Evolutionary conservation across 805 yeast species (phyloP).

Genomic region (Saccharomyces jurei): DNA sequence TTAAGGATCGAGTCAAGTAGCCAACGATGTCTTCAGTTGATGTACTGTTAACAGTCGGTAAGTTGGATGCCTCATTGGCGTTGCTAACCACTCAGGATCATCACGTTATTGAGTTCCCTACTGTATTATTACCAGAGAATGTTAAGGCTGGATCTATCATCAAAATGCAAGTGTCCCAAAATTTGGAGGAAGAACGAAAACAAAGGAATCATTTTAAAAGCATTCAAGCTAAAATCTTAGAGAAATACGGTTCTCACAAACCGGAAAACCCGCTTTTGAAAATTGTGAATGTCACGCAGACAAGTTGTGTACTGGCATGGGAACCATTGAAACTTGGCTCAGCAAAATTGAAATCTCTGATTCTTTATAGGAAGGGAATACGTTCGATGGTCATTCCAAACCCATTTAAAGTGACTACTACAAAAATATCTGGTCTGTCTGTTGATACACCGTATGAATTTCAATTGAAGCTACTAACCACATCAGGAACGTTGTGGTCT

Average conservation of each 20-base stretch:
- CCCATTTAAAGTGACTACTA: constrained; percentile 67
- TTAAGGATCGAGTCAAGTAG: background rate
- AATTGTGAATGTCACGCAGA: constrained; percentile 78
- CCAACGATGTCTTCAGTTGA: constrained; percentile 42
- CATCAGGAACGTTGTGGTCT: constrained; percentile 79
- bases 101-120: constrained; percentile 94
- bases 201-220: constrained; percentile 52
- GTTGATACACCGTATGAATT: constrained; percentile 76
- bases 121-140: constrained; percentile 81
- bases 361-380: constrained; percentile 55
- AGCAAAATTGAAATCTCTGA: constrained; percentile 65
- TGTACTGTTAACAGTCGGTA: constrained; percentile 90
- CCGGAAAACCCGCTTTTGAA: constrained; percentile 68
- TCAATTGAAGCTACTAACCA: constrained; percentile 72
- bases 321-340: constrained; percentile 79
- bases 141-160: constrained; percentile 90
- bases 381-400: constrained; percentile 76
- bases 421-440: constrained; percentile 86
- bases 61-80: constrained; percentile 91
- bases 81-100: constrained; percentile 83
- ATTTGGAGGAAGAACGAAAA: constrained; percentile 51
- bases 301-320: constrained; percentile 93
- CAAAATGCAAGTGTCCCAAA: constrained; percentile 75
- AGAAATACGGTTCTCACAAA: constrained; percentile 60
- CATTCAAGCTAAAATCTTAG: constrained; percentile 66